Conservation (phyloP, 352 stramenopile genomes). For the Globisporangium nodosum region DNA sequence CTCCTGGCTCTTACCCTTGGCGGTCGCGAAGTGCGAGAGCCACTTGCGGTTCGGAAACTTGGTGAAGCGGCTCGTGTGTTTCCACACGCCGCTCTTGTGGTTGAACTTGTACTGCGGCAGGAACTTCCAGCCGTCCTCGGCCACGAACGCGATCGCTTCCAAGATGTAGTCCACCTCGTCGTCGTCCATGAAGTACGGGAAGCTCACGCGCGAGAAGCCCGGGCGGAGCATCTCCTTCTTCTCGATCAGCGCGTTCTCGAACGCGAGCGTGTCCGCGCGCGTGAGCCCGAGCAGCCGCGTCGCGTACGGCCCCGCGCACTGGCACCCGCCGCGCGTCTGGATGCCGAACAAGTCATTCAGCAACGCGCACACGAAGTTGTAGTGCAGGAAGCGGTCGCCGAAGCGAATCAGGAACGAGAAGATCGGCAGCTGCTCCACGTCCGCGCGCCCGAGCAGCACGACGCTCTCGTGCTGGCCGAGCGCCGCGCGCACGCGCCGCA, state of each 20-base stretch:
- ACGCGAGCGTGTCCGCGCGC: slow-evolving; percentile 41
- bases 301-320: slow-evolving; percentile 92
- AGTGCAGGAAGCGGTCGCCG: slow-evolving; percentile 91
- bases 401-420: slow-evolving; percentile 94
- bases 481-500: slow-evolving; percentile 27
- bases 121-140: slow-evolving; percentile 89
- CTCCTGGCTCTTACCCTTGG: slow-evolving; percentile 16
- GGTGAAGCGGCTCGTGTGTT: slow-evolving; percentile 60
- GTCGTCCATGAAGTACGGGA: slow-evolving; percentile 81
- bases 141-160: slow-evolving; percentile 90
- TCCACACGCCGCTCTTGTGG: slow-evolving; percentile 92
- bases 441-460: slow-evolving; percentile 83
- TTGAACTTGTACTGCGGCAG: slow-evolving; percentile 94
- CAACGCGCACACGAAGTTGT: slow-evolving; percentile 97
- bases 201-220: slow-evolving; percentile 92
- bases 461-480: slow-evolving; percentile 59
- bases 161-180: slow-evolving; percentile 93
- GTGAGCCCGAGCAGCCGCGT: slow-evolving; percentile 89
- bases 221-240: slow-evolving; percentile 92
- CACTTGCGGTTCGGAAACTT: slow-evolving; percentile 49
- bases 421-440: slow-evolving; percentile 80
- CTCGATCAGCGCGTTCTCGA: slow-evolving; percentile 86
- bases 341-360: slow-evolving; percentile 98
- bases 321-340: slow-evolving; percentile 55
- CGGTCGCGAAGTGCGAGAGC: slow-evolving; percentile 46